These are phyloP conservation scores for Wickerhamiella azymoides DNA, from an alignment of 805 yeast genomes.

Conservation along the genomic window DNA sequence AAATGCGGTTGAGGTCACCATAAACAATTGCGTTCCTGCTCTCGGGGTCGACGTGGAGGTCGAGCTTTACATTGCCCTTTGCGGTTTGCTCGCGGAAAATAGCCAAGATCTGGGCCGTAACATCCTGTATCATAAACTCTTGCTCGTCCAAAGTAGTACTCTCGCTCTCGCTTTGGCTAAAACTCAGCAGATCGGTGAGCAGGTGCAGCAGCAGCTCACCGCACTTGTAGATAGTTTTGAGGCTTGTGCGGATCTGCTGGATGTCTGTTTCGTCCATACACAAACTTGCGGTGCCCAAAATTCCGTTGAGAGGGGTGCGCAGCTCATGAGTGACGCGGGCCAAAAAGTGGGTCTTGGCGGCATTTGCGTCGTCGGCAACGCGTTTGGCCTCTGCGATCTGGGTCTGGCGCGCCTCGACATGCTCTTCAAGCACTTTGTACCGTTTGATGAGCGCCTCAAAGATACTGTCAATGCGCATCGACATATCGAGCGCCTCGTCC, in stretches of 20 bases:
- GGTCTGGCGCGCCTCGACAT: slow-evolving; percentile 73
- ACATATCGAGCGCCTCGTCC: slow-evolving; percentile 79
- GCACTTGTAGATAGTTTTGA: slow-evolving; percentile 73
- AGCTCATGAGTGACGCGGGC: slow-evolving; percentile 90
- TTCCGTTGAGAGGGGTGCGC: slow-evolving; percentile 92
- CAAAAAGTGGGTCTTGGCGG: slow-evolving; percentile 86
- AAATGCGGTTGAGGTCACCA: slow-evolving; percentile 83
- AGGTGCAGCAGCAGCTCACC: slow-evolving; percentile 85
- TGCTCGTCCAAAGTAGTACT: slow-evolving; percentile 71
- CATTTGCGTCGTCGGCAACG: slow-evolving; percentile 78
- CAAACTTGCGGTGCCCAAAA: slow-evolving; percentile 86
- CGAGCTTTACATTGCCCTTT: slow-evolving; percentile 49
- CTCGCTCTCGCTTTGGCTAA: slow-evolving; percentile 81
- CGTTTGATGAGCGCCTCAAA: slow-evolving; percentile 78
- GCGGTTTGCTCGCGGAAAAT: slow-evolving; percentile 55
- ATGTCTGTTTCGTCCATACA: slow-evolving; percentile 67
- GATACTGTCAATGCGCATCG: slow-evolving; percentile 89
- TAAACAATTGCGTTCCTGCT: slow-evolving; percentile 38
- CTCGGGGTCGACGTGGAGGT: slow-evolving; percentile 35
- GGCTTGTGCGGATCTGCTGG: slow-evolving; percentile 49
- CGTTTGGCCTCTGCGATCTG: slow-evolving; percentile 71
- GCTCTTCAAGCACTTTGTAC: slow-evolving; percentile 71
- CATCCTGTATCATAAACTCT: slow-evolving; percentile 64
- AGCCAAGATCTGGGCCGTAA: slow-evolving; percentile 71
- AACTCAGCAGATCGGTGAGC: slow-evolving; percentile 78